Percentiles rank a stretch among this genome's conserved stretches.
Evolutionary conservation across 108 stramenopile species (phyloP).

Genomic region (Conticribra weissflogii): DNA sequence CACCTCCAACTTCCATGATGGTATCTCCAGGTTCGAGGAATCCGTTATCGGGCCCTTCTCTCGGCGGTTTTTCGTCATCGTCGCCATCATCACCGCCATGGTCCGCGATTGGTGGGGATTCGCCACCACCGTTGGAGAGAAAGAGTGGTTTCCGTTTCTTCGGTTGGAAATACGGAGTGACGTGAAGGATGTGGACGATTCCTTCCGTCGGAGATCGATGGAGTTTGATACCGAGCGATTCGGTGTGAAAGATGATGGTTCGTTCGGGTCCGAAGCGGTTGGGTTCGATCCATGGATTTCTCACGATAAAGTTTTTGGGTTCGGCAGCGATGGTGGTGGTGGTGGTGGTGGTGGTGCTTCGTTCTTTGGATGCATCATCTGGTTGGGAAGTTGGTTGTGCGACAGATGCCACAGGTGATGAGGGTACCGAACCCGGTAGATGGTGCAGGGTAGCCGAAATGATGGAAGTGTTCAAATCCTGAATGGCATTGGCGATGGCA

Average conservation of each 20-base stretch:
- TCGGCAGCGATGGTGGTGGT: neutral
- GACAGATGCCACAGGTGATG: neutral
- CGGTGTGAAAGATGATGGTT: conserved; percentile 62
- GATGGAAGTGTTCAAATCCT: neutral
- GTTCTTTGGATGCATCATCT: too few relatives aligned
- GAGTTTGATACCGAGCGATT: conserved; percentile 81
- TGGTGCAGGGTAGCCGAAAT: neutral
- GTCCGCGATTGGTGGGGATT: neutral
- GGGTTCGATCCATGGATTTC: conserved; percentile 27
- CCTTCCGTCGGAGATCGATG: conserved; percentile 81
- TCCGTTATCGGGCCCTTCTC: conserved; percentile 48
- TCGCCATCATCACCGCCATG: conserved; percentile 6
- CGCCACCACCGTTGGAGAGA: too few relatives aligned
- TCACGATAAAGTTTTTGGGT: neutral
- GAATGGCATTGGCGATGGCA: neutral
- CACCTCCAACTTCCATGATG: conserved; percentile 85
- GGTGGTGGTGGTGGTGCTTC: neutral
- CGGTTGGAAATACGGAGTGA: conserved; percentile 57
- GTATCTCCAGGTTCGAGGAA: conserved; percentile 71
- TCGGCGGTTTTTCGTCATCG: conserved; percentile 25
- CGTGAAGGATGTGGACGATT: conserved; percentile 73
- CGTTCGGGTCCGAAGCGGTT: conserved; percentile 68
- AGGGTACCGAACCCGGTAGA: neutral
- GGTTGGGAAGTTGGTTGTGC: too few relatives aligned
- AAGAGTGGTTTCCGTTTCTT: too few relatives aligned